phyloP scores from a whole-genome alignment of 228 moss, liverwort and hornwort genomes.

The Sphagnum fallax region DNA sequence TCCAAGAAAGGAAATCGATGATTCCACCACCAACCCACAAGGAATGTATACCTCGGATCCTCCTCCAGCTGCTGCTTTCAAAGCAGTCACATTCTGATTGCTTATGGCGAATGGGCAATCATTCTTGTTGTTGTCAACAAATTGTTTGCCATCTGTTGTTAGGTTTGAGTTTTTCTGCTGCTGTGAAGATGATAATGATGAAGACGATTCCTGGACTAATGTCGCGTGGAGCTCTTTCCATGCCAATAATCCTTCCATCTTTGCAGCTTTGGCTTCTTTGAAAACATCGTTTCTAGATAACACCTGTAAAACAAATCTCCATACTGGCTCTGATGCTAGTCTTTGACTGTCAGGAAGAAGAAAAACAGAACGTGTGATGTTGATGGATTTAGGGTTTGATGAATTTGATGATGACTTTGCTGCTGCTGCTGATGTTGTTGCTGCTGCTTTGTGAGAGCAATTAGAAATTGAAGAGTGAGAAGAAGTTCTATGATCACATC shows the following conservation, averaged over 20 bases:
- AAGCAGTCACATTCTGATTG: constrained; percentile 43
- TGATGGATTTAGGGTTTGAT: constrained; percentile 1
- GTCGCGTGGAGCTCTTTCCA: constrained; percentile 52
- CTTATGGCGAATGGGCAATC: constrained; percentile 68
- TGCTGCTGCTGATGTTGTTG: constrained; percentile 1
- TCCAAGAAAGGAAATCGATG: constrained; percentile 71
- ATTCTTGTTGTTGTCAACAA: constrained; percentile 20
- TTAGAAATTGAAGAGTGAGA: constrained; percentile 1
- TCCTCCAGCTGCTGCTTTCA: constrained; percentile 11
- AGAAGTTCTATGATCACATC: not conserved
- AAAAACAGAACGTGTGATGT: constrained; percentile 17
- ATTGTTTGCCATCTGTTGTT: not conserved
- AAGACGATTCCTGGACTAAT: constrained; percentile 4
- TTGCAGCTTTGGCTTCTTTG: constrained; percentile 46
- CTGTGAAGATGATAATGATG: no score
- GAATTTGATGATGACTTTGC: constrained; percentile 6
- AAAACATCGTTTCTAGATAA: constrained; percentile 36
- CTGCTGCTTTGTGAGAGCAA: constrained; percentile 6
- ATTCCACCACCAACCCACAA: constrained; percentile 81
- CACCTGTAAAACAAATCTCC: constrained; percentile 52
- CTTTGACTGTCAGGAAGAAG: constrained; percentile 3
- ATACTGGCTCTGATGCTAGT: constrained; percentile 40
- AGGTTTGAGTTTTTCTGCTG: no score
- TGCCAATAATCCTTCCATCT: constrained; percentile 48
- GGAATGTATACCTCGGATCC: constrained; percentile 44